Evolutionary conservation across 176 grass and related monocot species (phyloP).

Genomic region (Eragrostis nindensis): DNA sequence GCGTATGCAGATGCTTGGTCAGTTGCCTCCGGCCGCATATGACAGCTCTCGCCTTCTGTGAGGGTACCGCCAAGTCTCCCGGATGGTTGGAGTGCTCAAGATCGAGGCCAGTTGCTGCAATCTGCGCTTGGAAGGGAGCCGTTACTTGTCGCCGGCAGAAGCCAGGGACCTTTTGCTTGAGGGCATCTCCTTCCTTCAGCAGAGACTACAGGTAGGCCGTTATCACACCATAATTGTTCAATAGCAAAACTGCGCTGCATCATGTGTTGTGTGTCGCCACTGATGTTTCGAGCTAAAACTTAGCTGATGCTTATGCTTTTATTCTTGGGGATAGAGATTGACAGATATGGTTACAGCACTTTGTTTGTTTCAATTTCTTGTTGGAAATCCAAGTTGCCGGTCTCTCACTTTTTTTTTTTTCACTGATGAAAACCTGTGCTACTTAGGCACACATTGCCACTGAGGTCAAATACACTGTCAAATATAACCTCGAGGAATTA

Average conservation of each 20-base stretch:
- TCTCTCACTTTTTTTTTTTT: background rate
- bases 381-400: background rate
- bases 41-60: conserved; percentile 32
- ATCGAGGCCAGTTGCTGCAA: background rate
- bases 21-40: conserved; percentile 16
- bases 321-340: background rate
- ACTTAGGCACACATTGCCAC: background rate
- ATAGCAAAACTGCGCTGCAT: background rate
- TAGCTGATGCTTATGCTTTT: background rate
- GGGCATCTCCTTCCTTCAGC: conserved; percentile 15
- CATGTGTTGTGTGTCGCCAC: background rate
- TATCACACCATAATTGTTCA: background rate
- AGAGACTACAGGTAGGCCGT: conserved; percentile 23
- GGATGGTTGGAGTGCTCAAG: conserved; percentile 12
- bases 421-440: background rate
- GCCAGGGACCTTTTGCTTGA: background rate
- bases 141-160: background rate
- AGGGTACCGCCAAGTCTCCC: conserved; percentile 17
- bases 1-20: conserved; percentile 32
- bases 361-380: background rate
- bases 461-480: background rate
- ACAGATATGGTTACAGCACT: background rate
- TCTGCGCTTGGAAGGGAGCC: background rate
- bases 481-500: background rate
- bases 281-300: background rate